Base-by-base conservation (phyloP, 805 yeast genomes). In the Metschnikowia cubensis region DNA sequence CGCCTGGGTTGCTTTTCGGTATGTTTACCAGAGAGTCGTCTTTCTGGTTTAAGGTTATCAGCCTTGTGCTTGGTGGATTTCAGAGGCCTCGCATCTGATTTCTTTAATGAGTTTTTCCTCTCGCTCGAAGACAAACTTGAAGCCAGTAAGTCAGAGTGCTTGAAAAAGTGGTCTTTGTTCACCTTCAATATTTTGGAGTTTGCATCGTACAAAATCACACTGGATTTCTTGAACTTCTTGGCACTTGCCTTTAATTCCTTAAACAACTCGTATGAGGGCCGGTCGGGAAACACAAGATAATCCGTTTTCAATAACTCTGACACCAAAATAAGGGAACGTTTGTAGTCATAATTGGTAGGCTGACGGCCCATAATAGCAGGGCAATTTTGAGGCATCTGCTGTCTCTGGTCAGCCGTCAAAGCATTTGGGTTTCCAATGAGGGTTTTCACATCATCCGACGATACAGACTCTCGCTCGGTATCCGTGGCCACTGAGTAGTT, bases 321-420 rank as follows among this genome's bases (percentile, higher is more conserved):
- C 2, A 62, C 74, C n/a, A 71, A 50, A 8, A 72, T 51, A 33
- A 65, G 51, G 32, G 55, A 56, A 6, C 76, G 57, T 53, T 70
- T 71, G 35, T 59, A 45, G 47, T 59, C 60, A 51, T 56, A 73
- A 20, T 45, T 42, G 5, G 62, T 49, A 3, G 64, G 53, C 8
- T 45, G 53, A 39, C 56, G 59, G 21, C 52, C 56, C 61, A 71
- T 50, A 7, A 71, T 42, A 17, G 40, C 29, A 6, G 33, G 33
- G 10, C 29, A 35, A 4, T 35, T 15, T 21, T 34, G 34, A 11
- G 33, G 46, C 22, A 35, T 25, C 8, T 35, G 34, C 13, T 43
- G 33, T 15, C 22, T 33, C 39, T 34, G 46, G 25, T 35, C 46
- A 25, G 39, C 39, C 3, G 40, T 43, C 33, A 35, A 35, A 6